phyloP scores from a whole-genome alignment of 2,329 filamentous ascomycete species.

The Aspergillus sp. region DNA sequence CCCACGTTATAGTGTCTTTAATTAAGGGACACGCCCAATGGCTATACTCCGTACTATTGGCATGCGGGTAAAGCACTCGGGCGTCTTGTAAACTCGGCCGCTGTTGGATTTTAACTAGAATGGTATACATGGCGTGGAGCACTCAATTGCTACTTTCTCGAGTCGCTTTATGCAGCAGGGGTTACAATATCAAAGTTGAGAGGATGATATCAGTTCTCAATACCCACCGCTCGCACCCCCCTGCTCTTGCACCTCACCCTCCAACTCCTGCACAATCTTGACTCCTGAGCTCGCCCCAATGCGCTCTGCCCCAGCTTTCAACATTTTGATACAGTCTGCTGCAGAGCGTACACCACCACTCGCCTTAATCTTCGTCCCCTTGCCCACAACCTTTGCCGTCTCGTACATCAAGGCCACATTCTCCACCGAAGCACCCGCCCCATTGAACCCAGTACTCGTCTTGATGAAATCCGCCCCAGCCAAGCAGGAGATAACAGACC shows the following conservation, averaged over 20 bases:
- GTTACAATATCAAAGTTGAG: not conserved
- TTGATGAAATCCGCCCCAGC: conserved; percentile 61
- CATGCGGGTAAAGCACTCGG: no score
- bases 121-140: not conserved
- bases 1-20: not conserved
- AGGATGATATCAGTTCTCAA: not conserved
- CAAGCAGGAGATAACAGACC: conserved; percentile 50
- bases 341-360: conserved; percentile 56
- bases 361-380: conserved; percentile 55
- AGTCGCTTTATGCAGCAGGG: not conserved
- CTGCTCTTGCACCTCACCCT: conserved; percentile 15
- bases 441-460: conserved; percentile 60
- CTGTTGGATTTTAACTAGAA: no score
- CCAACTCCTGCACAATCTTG: conserved; percentile 52
- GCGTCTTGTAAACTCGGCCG: no score
- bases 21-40: not conserved
- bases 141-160: not conserved
- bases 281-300: conserved; percentile 59
- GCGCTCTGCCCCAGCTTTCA: conserved; percentile 56
- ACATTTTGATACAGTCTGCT: conserved; percentile 53
- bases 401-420: conserved; percentile 56
- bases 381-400: conserved; percentile 45
- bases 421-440: conserved; percentile 52
- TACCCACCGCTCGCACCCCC: conserved; percentile 4
- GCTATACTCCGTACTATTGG: not conserved